Percentiles rank a stretch among this genome's conserved stretches.
Conservation (phyloP, 768 basidiomycete species). For the Pleurotus ostreatus region DNA sequence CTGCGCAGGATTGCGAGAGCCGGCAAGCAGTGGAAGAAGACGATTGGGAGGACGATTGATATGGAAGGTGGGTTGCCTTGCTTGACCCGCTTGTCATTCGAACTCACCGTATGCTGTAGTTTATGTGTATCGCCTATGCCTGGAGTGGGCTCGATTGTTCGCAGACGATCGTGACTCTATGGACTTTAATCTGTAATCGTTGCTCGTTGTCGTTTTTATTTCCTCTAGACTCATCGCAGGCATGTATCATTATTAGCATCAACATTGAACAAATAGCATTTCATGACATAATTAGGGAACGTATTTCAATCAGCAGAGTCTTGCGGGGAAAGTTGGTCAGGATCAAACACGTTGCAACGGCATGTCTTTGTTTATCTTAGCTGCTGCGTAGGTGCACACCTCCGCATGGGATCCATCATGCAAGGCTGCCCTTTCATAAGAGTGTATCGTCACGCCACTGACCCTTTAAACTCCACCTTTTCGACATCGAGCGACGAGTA, state of each 20-base stretch:
- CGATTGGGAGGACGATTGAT: conserved; percentile 76
- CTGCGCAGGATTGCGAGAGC: conserved; percentile 82
- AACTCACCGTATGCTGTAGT: conserved; percentile 34
- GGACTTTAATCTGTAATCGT: conserved; percentile 28
- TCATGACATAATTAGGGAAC: no score
- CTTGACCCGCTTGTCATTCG: background rate
- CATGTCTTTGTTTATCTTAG: conserved; percentile 6
- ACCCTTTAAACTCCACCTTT: background rate
- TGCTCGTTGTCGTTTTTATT: background rate
- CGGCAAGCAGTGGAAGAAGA: conserved; percentile 91
- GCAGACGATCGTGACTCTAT: conserved; percentile 81
- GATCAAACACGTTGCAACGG: conserved; percentile 12
- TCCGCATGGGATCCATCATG: background rate
- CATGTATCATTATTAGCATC: conserved; percentile 9
- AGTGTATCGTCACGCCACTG: background rate
- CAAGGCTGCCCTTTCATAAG: conserved; percentile 2
- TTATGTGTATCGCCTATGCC: conserved; percentile 81
- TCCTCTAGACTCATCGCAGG: conserved; percentile 1
- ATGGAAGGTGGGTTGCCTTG: conserved; percentile 74
- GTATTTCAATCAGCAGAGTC: no score
- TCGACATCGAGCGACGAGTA: background rate
- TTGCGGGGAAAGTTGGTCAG: conserved; percentile 2
- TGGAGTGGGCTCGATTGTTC: conserved; percentile 86
- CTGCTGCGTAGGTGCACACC: no score
- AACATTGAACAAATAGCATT: background rate